Conservation (phyloP, 176 grass and related monocot genomes). For the Pharus latifolius region DNA sequence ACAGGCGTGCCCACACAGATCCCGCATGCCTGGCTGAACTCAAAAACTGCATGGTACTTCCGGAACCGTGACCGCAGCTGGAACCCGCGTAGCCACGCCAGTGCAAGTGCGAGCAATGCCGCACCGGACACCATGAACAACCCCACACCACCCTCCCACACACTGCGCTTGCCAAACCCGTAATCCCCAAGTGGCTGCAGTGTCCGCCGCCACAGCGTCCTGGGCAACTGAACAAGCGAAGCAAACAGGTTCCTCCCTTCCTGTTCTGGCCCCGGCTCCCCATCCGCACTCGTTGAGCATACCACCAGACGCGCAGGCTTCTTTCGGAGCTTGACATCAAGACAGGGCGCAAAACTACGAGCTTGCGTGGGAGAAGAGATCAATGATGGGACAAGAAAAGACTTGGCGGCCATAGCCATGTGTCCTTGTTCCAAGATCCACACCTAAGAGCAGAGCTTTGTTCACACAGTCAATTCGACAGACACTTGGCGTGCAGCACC, state of each 20-base stretch:
- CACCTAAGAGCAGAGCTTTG: too few species aligned
- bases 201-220: conserved; percentile 52
- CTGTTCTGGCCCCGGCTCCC: not conserved
- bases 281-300: not conserved
- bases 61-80: conserved; percentile 71
- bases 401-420: not conserved
- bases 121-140: conserved; percentile 94
- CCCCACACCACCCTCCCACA: conserved; percentile 97
- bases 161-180: conserved; percentile 74
- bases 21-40: conserved; percentile 80
- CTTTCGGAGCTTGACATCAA: not conserved
- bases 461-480: too few species aligned
- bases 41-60: conserved; percentile 71
- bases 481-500: too few species aligned
- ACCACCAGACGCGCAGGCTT: not conserved
- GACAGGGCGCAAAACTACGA: not conserved
- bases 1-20: conserved; percentile 96
- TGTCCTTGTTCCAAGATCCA: too few species aligned
- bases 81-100: conserved; percentile 79
- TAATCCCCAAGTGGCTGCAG: conserved; percentile 74
- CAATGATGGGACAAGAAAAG: not conserved
- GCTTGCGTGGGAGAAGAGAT: not conserved
- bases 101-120: conserved; percentile 50
- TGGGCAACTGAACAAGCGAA: conserved; percentile 22
- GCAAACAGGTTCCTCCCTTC: conserved; percentile 14